phyloP scores from a whole-genome alignment of 192 early-diverging fungal species.

The Thoreauomyces humboldtii region DNA sequence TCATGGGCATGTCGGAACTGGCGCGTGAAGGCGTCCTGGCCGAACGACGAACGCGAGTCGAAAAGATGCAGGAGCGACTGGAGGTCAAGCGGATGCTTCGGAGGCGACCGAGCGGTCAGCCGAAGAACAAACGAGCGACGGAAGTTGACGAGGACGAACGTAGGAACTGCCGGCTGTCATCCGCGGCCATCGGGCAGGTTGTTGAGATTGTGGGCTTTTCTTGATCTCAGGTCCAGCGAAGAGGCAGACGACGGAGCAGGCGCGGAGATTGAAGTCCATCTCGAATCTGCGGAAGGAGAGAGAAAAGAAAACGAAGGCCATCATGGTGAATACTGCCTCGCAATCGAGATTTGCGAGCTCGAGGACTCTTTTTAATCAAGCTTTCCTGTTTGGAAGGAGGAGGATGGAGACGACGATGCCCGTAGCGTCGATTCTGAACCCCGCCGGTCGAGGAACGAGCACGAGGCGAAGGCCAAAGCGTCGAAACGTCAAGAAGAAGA shows the following conservation, averaged over 20 bases:
- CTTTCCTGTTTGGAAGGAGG: neutral
- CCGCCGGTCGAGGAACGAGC: neutral
- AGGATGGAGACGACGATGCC: neutral
- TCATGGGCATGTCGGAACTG: conserved; percentile 19
- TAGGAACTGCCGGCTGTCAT: no score
- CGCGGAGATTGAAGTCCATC: conserved; percentile 11
- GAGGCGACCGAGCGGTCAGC: conserved; percentile 5
- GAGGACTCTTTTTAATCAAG: no score
- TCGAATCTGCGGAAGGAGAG: conserved; percentile 13
- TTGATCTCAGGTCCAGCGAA: conserved; percentile 24
- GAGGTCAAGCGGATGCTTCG: conserved; percentile 24
- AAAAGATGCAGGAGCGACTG: conserved; percentile 22
- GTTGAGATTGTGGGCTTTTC: no score
- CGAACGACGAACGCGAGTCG: conserved; percentile 16
- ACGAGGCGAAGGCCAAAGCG: neutral
- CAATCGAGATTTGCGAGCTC: neutral
- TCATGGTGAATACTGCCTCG: no score
- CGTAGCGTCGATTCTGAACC: neutral
- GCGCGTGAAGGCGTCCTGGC: conserved; percentile 18
- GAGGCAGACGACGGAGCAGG: conserved; percentile 17
- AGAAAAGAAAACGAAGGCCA: conserved; percentile 23
- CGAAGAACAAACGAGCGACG: conserved; percentile 6
- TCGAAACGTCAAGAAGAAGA: neutral
- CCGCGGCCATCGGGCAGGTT: no score
- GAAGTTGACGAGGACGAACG: conserved; percentile 9